Evolutionary conservation across 2,329 filamentous ascomycete species (phyloP).

Genomic region (Lachnellula subtilissima): DNA sequence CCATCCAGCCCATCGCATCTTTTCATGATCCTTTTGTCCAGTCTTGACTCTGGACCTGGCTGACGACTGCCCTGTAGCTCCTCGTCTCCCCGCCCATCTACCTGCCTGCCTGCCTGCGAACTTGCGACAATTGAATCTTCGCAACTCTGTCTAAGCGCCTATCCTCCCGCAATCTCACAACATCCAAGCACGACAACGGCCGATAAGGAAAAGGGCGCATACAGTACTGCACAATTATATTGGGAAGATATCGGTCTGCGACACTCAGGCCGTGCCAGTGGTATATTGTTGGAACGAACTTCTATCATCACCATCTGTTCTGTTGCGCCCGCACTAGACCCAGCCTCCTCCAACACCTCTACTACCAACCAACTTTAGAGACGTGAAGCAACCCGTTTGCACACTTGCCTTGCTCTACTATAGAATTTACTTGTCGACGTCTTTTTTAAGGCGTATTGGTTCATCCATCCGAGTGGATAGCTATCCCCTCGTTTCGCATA

Average conservation of each 20-base stretch:
- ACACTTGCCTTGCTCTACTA: not conserved
- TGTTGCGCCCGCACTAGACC: not conserved
- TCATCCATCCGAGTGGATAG: conserved; percentile 11
- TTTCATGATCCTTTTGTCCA: no score
- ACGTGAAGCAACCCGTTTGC: not conserved
- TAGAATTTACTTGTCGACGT: not conserved
- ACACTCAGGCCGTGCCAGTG: not conserved
- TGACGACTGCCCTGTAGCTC: not conserved
- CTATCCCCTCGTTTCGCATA: conserved; percentile 24
- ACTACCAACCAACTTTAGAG: not conserved
- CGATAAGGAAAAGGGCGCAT: no score
- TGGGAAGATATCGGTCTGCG: not conserved
- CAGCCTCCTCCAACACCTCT: not conserved
- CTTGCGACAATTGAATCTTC: not conserved
- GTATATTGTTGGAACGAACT: not conserved
- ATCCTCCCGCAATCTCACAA: not conserved
- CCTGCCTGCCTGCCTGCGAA: not conserved
- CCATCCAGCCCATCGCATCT: no score
- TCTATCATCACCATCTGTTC: not conserved
- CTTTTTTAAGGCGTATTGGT: not conserved
- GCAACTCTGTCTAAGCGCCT: not conserved
- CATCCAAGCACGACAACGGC: no score
- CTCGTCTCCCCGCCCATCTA: not conserved
- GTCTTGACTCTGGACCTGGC: no score
- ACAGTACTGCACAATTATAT: not conserved